A percentile compares a stretch with the other conserved stretches of the same genome.
Conservation (phyloP, 2,329 filamentous ascomycete species). For the Lecanicillium sp. region DNA sequence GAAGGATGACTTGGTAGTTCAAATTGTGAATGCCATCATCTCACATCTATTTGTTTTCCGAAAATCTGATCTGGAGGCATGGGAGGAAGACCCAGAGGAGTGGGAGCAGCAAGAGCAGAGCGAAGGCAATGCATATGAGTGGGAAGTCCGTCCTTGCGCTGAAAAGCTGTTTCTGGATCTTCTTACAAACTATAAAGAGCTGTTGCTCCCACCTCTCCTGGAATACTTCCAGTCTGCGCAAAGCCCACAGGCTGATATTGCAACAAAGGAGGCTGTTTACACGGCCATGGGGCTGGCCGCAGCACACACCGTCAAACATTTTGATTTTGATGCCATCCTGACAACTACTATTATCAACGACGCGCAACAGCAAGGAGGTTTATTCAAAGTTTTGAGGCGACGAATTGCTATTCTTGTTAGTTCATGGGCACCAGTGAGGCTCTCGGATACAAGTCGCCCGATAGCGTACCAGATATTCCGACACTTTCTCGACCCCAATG, state of each 20-base stretch:
- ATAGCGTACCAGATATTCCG: constrained; percentile 84
- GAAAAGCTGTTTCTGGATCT: constrained; percentile 92
- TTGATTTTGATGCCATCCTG: constrained; percentile 81
- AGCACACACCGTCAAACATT: constrained; percentile 59
- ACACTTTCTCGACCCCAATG: constrained; percentile 70
- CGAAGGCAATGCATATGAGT: constrained; percentile 80
- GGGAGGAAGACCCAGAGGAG: constrained; percentile 90
- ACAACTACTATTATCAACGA: constrained; percentile 68
- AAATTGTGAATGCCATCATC: constrained; percentile 78
- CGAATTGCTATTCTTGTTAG: constrained; percentile 83
- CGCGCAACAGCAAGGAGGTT: constrained; percentile 52
- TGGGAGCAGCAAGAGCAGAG: constrained; percentile 91
- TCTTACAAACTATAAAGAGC: constrained; percentile 76
- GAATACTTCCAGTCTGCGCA: constrained; percentile 75
- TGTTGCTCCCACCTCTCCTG: constrained; percentile 71
- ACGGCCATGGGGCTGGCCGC: constrained; percentile 85
- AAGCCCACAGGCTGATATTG: constrained; percentile 55
- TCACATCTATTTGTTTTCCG: constrained; percentile 84
- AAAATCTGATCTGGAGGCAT: constrained; percentile 75
- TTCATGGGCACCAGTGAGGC: constrained; percentile 78
- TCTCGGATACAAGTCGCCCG: constrained; percentile 58
- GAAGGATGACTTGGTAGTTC: constrained; percentile 64
- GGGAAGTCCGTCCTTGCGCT: constrained; percentile 82
- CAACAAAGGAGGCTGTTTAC: constrained; percentile 90
- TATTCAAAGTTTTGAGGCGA: constrained; percentile 76